A percentile compares a stretch with the other conserved stretches of the same genome.
These are phyloP conservation scores for Galeopsis tetrahit DNA, from an alignment of 257 asterid genomes.

Conservation along the genomic window DNA sequence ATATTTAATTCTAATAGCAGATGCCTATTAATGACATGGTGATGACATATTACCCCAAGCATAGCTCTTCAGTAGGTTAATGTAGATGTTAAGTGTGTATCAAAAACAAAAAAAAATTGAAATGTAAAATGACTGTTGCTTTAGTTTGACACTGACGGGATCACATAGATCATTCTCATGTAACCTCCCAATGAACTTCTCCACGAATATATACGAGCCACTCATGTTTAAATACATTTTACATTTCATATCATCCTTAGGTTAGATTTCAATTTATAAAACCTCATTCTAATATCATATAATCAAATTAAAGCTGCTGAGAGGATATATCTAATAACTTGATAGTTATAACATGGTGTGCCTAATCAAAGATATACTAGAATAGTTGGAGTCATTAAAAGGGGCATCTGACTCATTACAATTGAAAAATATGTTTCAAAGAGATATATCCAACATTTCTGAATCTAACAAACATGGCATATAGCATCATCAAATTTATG, in stretches of 20 bases:
- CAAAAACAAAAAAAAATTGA: too few relatives aligned
- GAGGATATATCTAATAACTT: constrained; percentile 5
- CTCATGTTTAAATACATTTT: too few relatives aligned
- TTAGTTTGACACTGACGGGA: too few relatives aligned
- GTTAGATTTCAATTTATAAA: not conserved
- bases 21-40: too few relatives aligned
- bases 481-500: constrained; percentile 10
- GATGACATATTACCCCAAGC: too few relatives aligned
- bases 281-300: constrained; percentile 17
- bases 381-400: constrained; percentile 5
- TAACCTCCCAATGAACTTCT: too few relatives aligned
- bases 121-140: too few relatives aligned
- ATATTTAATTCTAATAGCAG: not conserved
- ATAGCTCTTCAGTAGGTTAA: too few relatives aligned
- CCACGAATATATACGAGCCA: too few relatives aligned
- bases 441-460: constrained; percentile 22
- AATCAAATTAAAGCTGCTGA: constrained; percentile 7
- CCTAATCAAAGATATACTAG: constrained; percentile 19
- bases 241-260: too few relatives aligned
- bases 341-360: constrained; percentile 4
- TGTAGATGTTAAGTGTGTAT: too few relatives aligned
- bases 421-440: not conserved
- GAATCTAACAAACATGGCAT: not conserved
- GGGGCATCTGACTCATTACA: not conserved
- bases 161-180: too few relatives aligned